These are phyloP conservation scores for Fusarium verrucosum DNA, from an alignment of 2,329 filamentous ascomycete species.

Conservation along the genomic window DNA sequence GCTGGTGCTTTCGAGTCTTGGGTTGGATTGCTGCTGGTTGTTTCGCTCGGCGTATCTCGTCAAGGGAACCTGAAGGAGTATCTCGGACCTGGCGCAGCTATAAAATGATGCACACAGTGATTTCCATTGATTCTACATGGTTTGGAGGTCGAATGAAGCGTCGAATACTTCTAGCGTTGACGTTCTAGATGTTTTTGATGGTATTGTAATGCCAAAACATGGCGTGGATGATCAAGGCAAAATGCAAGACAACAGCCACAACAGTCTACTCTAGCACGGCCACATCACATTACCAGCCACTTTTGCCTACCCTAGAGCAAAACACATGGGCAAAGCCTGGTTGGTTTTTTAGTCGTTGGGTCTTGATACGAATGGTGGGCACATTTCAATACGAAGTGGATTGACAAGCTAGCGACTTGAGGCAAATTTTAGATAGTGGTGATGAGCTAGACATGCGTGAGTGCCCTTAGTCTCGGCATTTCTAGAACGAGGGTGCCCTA, in stretches of 20 bases:
- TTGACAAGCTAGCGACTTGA: too few species aligned
- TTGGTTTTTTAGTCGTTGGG: too few species aligned
- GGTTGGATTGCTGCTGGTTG: neutral
- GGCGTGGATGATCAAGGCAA: too few species aligned
- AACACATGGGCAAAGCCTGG: too few species aligned
- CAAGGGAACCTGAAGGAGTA: neutral
- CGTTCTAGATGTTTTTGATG: neutral
- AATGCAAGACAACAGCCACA: too few species aligned
- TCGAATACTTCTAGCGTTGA: rapidly evolving
- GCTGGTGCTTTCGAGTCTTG: neutral
- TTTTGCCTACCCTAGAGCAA: neutral
- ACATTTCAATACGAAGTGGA: neutral
- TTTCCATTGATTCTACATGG: neutral
- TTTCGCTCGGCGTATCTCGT: neutral
- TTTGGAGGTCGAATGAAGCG: rapidly evolving
- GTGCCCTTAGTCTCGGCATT: neutral
- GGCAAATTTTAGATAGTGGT: too few species aligned
- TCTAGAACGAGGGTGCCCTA: too few species aligned
- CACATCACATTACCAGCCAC: neutral
- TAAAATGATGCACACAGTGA: neutral
- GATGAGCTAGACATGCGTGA: neutral
- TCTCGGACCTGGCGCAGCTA: neutral
- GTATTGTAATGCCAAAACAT: neutral
- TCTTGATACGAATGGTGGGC: neutral
- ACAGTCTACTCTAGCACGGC: neutral